A percentile compares a stretch with the other conserved stretches of the same genome.
Evolutionary conservation across 2,329 filamentous ascomycete species (phyloP).

Genomic region (Furcasterigmium furcatum): DNA sequence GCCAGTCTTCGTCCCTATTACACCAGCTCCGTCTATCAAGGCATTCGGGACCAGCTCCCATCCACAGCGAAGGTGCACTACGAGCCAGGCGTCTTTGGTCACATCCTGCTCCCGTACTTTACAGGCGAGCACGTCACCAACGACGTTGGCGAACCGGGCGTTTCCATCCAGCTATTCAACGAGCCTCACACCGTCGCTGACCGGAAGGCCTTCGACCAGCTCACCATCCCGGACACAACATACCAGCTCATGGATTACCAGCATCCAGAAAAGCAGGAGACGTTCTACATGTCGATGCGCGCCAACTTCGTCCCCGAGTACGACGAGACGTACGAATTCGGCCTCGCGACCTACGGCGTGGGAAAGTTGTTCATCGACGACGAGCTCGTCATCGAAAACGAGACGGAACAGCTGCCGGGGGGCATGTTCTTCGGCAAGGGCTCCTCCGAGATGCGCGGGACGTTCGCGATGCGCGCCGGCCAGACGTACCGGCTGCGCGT

Average conservation of each 20-base stretch:
- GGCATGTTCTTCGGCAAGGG: constrained; percentile 15
- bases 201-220: constrained; percentile 11
- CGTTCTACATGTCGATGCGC: constrained; percentile 15
- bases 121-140: constrained; percentile 9
- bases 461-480: constrained; percentile 16
- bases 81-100: constrained; percentile 1
- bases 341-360: constrained; percentile 27
- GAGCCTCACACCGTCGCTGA: constrained; percentile 5
- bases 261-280: constrained; percentile 11
- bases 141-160: constrained; percentile 10
- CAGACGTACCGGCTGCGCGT: constrained; percentile 22
- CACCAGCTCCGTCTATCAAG: constrained; percentile 22
- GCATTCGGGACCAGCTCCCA: constrained; percentile 17
- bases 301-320: constrained; percentile 13
- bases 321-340: constrained; percentile 21
- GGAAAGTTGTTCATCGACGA: constrained; percentile 26
- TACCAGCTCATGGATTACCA: constrained; percentile 18
- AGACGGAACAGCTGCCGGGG: constrained; percentile 18
- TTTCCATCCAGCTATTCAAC: constrained; percentile 16
- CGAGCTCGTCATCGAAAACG: constrained; percentile 23
- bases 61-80: neutral
- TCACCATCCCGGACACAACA: constrained; percentile 12
- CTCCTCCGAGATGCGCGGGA: constrained; percentile 17
- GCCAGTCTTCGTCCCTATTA: constrained; percentile 25
- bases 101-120: neutral